Conservation (phyloP, 148 eudicot species). For the Vaccinium corymbosum region DNA sequence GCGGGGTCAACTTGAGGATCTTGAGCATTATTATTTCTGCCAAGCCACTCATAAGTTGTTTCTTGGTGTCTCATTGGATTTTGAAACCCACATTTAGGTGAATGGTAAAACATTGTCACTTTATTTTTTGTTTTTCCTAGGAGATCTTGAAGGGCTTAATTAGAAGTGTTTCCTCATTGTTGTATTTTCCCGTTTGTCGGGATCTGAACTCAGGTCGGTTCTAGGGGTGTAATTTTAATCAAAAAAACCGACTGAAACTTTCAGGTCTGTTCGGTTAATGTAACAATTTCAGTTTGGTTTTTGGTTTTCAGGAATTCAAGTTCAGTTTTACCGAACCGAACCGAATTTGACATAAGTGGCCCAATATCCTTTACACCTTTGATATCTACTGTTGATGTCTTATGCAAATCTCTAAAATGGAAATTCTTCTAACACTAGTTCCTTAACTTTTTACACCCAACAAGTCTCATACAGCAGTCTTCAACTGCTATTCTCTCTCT, state of each 20-base stretch:
- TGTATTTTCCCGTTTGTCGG: neutral
- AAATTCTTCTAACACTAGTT: neutral
- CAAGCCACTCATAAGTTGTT: neutral
- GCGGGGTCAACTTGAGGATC: neutral
- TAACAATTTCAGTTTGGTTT: neutral
- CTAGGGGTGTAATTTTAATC: too few species aligned
- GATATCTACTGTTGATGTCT: neutral
- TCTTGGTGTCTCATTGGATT: neutral
- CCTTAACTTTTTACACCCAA: neutral
- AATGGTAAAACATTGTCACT: neutral
- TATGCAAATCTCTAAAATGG: too few species aligned
- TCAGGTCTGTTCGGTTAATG: neutral
- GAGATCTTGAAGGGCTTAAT: neutral
- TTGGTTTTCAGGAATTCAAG: too few species aligned
- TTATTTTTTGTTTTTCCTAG: neutral
- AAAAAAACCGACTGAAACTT: neutral
- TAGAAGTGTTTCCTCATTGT: neutral
- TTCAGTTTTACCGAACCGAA: neutral
- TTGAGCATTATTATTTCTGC: neutral
- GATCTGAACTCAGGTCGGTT: neutral
- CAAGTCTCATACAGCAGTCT: neutral
- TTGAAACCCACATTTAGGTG: neutral
- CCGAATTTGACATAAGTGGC: neutral
- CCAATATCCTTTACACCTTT: neutral
- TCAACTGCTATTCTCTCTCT: neutral